A percentile compares a stretch with the other conserved stretches of the same genome.
Conservation (phyloP, 1,139 yeast species). For the Hanseniaspora uvarum region DNA sequence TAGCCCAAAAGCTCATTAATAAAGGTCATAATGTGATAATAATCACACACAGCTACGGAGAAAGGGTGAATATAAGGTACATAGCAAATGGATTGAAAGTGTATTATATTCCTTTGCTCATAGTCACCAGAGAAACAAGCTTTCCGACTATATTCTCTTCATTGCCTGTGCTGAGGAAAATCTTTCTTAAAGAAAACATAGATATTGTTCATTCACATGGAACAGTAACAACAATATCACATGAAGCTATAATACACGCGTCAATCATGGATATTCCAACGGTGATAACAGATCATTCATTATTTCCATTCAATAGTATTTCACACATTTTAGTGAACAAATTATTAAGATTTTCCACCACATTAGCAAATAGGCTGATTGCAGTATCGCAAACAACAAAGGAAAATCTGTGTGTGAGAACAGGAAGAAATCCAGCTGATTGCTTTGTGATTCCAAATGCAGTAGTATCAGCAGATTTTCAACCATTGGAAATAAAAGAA, state of each 20-base stretch:
- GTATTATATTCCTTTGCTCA: constrained; percentile 76
- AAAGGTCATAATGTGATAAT: constrained; percentile 87
- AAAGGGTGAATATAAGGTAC: constrained; percentile 69
- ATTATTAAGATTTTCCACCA: constrained; percentile 66
- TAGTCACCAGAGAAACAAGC: constrained; percentile 70
- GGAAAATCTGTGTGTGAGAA: constrained; percentile 86
- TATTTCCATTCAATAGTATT: constrained; percentile 86
- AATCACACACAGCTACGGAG: constrained; percentile 79
- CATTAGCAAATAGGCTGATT: constrained; percentile 83
- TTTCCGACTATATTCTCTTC: constrained; percentile 84
- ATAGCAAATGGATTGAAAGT: constrained; percentile 86
- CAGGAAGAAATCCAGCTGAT: constrained; percentile 62
- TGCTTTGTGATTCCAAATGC: constrained; percentile 96
- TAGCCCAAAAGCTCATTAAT: constrained; percentile 63
- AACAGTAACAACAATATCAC: constrained; percentile 73
- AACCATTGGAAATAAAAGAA: constrained; percentile 37
- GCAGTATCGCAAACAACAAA: constrained; percentile 96
- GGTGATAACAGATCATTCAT: constrained; percentile 88
- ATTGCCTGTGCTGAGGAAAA: constrained; percentile 76
- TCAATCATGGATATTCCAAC: constrained; percentile 87
- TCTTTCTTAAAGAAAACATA: constrained; percentile 72
- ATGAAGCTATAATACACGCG: constrained; percentile 83
- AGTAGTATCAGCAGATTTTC: constrained; percentile 71
- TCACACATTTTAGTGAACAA: constrained; percentile 81
- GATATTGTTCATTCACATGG: constrained; percentile 95